phyloP scores from a whole-genome alignment of 2,329 filamentous ascomycete genomes.

The Aspergillus candidus region DNA sequence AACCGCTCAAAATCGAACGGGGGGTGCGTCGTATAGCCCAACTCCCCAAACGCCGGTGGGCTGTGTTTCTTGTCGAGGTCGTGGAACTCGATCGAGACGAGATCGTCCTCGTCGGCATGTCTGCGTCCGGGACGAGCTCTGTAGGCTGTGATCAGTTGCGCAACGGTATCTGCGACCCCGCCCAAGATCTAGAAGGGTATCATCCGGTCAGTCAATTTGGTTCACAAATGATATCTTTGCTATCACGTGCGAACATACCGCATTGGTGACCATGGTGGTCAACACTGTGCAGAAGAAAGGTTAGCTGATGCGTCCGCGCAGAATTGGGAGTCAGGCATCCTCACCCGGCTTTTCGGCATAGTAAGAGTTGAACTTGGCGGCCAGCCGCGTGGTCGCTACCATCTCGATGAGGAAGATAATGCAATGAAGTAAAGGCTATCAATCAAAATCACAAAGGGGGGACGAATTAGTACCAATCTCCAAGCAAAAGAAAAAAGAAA shows the following conservation, averaged over 20 bases:
- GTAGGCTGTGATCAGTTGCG: conserved; percentile 83
- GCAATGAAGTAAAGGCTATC: conserved; percentile 77
- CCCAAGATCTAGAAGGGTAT: conserved; percentile 59
- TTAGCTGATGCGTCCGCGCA: conserved; percentile 11
- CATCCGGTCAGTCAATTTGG: conserved; percentile 10
- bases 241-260: conserved; percentile 48
- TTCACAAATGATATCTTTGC: background rate
- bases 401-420: conserved; percentile 84
- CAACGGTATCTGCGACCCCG: conserved; percentile 92
- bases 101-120: conserved; percentile 55
- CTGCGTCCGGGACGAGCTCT: conserved; percentile 55
- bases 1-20: conserved; percentile 94
- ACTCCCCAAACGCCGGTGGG: conserved; percentile 56
- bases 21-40: conserved; percentile 59
- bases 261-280: conserved; percentile 99
- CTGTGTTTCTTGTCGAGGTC: conserved; percentile 76
- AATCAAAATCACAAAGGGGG: conserved; percentile 6
- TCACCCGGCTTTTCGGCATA: conserved; percentile 83
- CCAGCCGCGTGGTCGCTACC: conserved; percentile 73
- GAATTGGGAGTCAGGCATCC: conserved; percentile 19
- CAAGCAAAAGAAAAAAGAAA: background rate
- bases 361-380: conserved; percentile 84
- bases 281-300: conserved; percentile 54
- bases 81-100: conserved; percentile 78
- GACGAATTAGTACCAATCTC: conserved; percentile 5